Evolutionary conservation across 805 yeast genomes (phyloP), one percentile per base, ranked within the genome.

Genomic region (Nakazawaea wickerhamii): DNA sequence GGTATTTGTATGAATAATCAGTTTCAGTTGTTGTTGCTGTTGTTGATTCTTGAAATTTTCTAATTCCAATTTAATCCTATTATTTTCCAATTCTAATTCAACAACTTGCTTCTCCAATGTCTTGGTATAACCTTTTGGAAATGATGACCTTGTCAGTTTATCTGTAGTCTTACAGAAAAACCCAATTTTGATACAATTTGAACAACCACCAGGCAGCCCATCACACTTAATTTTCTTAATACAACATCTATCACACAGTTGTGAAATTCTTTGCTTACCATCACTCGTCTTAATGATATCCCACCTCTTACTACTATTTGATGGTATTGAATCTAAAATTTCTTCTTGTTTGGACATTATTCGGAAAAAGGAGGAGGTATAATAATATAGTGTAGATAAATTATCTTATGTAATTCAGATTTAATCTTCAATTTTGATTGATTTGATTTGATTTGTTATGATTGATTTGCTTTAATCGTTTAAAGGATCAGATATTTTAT

Each of bases 231-330:
- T 81, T 60, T 84, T 84, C 51, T 85, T 81, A 49, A 81, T 76
- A 35, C 91, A 67, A 53, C 93, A 84, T 26, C 93, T 65, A 58
- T 84, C 93, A 61, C 95, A 84, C 2, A 93, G 93, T 58, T 84
- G 93, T 1, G 84, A 74, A 2, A 81, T 80, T 47, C 91, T 58
- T 4, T 70, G 55, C 38, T 63, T 51, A 40, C 69, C 69, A 44
- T 58, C 61, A 3, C 65, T 66, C 36, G 59, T 61, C 46, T 60
- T 64, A 25, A 64, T 64, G 20, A 63, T 43, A 23, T 43, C 46
- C 46, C 46, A 43, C 17, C 27, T 32, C 36, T 43, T 43, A 13
- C 14, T 30, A 25, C 25, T 38, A 26, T 26, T 26, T 14, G 19
- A 14, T n/a, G n/a, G n/a, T n/a, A n/a, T n/a, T n/a, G 27, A 13